Conservation (phyloP, 2,329 filamentous ascomycete species). For the Claviceps paspali region DNA sequence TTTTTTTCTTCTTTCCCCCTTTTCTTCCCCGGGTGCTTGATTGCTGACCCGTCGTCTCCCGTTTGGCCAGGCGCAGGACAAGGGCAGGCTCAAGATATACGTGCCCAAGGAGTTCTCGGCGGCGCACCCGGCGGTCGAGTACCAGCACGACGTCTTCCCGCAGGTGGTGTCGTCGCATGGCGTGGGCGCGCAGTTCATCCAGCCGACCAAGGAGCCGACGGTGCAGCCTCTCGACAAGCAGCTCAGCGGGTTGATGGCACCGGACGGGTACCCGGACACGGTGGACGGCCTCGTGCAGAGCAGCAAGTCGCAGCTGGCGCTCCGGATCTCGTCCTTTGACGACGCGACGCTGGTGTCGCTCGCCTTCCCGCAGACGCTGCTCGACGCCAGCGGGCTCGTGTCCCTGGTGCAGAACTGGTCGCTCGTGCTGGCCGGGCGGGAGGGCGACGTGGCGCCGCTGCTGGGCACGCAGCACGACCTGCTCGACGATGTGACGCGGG, state of each 20-base stretch:
- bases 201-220: constrained; percentile 8
- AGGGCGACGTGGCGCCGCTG: constrained; percentile 23
- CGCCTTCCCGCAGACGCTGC: constrained; percentile 30
- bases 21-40: too few species aligned
- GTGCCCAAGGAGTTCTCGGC: constrained; percentile 16
- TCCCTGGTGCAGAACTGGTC: constrained; percentile 30
- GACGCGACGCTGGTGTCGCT: constrained; percentile 34
- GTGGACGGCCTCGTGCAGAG: constrained; percentile 24
- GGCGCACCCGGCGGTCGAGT: constrained; percentile 23
- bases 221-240: background rate
- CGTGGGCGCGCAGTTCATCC: constrained; percentile 22
- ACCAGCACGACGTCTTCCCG: constrained; percentile 21
- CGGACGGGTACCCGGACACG: constrained; percentile 4
- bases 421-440: constrained; percentile 25
- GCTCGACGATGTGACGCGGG: constrained; percentile 9
- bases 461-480: constrained; percentile 21
- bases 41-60: too few species aligned
- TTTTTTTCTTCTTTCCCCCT: too few species aligned
- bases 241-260: constrained; percentile 1
- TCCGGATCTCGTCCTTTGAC: constrained; percentile 32
- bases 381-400: constrained; percentile 28
- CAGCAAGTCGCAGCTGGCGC: constrained; percentile 29
- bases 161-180: constrained; percentile 26
- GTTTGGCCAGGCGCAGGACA: background rate
- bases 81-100: constrained; percentile 18